Base-by-base conservation (phyloP, 2,329 filamentous ascomycete species). In the Didymosphaeria variabile region DNA sequence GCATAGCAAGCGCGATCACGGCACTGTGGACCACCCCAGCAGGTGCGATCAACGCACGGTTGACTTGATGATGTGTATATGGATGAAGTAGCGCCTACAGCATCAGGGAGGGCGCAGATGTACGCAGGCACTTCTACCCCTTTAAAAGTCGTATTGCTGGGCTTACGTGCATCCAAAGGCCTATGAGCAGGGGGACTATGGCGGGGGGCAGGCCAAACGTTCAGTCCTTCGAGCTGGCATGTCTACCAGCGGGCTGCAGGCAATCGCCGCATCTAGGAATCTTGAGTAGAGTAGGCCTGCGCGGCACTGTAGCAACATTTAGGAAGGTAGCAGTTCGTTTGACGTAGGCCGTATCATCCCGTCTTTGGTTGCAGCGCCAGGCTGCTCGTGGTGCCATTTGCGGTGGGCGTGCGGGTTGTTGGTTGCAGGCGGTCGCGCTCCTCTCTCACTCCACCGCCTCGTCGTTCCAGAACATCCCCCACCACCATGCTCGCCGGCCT, bases 401-500 rank as follows among this genome's bases (percentile, higher is more conserved):
- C 8, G 49, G 49, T 38, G 19, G 32, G 49, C 32, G 19, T 36
- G 49, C 32, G n/a, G n/a, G 12, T 45, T n/a, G 19, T n/a, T n/a
- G n/a, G n/a, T n/a, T 23, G 42, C 19, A 10, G 13, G 10, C 13
- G 34, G 32, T 5, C 29, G 36, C 5, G 6, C 50, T 40, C 21
- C 23, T 19, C 50, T 42, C 50, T 53, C 34, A 53, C 50, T 42
- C 50, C 34, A 13, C 50, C 50, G 17, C 19, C 21, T 13, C 23
- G 36, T 19, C 34, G 10, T 9, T 7, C 34, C 34, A 38, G 32
- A 40, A 52, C 50, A 53, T 19, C 21, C 36, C 19, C 7, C 50
- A 53, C 36, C 34, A 53, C 21, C 50, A 53, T 34, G 34, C 21
- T 53, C 50, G 21, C 5, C 32, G 34, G 19, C 19, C n/a, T 13